Evolutionary conservation across 1,284 basidiomycete species (phyloP), one percentile per base, ranked within the genome.

Genomic region (Abortiporus biennis): DNA sequence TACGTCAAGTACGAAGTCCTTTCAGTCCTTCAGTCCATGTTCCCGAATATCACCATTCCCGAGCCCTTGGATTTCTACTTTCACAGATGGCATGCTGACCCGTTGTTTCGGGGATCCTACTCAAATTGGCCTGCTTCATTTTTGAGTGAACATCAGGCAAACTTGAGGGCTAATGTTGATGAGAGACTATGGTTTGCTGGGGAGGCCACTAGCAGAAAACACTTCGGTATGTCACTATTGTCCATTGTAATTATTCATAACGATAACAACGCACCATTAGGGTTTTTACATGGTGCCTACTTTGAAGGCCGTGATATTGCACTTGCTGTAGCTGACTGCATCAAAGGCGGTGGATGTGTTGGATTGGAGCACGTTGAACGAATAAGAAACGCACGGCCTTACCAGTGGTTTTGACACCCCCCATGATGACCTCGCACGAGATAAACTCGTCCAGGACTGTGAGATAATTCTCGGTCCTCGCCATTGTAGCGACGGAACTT

Each of bases 81-180:
- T 51, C 71, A 72, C 3, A 61, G 71, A 5, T 85, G 82, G 83
- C 55, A 66, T 31, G 56, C 58, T 11, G 71, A 83, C 48, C 72
- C 73, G 4, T 61, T 84, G 13, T 81, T 69, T 59, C 69, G 77
- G 9, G 83, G 83, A 2, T 74, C 78, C 5, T 85, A 80, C 53
- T 79, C 76, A 12, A 85, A 83, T 48, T 84, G 80, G 78, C 80
- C 80, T 0, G 65, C 79, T 2, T 66, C 71, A 4, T 79, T 80
- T 49, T 57, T 72, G 19, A 66, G 64, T 8, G 67, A 66, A 21
- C 75, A 81, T 44, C 71, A 78, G 16, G 61, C 67, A 9, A 80
- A 82, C 50, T 51, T 84, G 40, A 65, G 76, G 23, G 76, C 76
- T 8, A 76, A 74, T n/a, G 63, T 83, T 4, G 49, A 63, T 3